A percentile compares a stretch with the other conserved stretches of the same genome.
Conservation (phyloP, 192 early-diverging fungal genomes). For the Coemansia sp. region DNA sequence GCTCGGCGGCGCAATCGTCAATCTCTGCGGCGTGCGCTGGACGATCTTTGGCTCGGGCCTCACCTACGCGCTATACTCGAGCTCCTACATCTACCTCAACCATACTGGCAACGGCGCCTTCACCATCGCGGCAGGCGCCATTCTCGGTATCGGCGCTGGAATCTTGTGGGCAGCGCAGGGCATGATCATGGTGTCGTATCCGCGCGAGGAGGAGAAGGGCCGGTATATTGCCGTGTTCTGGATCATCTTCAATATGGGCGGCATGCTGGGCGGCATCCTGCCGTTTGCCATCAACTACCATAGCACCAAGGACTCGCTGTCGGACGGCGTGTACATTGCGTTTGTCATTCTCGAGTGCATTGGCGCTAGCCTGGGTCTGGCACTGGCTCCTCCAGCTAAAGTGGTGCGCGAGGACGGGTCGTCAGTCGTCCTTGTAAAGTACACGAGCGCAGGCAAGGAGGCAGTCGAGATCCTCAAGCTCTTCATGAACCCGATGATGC, state of each 20-base stretch:
- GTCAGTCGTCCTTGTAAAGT: slow-evolving; percentile 65
- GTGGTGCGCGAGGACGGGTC: slow-evolving; percentile 70
- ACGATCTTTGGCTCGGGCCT: slow-evolving; percentile 65
- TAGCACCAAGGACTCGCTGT: slow-evolving; percentile 47
- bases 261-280: slow-evolving; percentile 75
- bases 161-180: slow-evolving; percentile 74
- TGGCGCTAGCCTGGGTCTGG: slow-evolving; percentile 61
- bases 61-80: slow-evolving; percentile 71
- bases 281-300: slow-evolving; percentile 69
- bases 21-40: slow-evolving; percentile 71
- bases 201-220: slow-evolving; percentile 74
- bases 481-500: slow-evolving; percentile 68
- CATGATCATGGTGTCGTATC: slow-evolving; percentile 84
- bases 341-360: slow-evolving; percentile 76
- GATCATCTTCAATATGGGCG: slow-evolving; percentile 84
- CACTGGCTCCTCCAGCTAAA: slow-evolving; percentile 61
- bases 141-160: slow-evolving; percentile 80
- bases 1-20: slow-evolving; percentile 72
- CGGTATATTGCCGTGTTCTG: slow-evolving; percentile 83
- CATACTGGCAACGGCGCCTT: slow-evolving; percentile 61
- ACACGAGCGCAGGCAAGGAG: slow-evolving; percentile 66
- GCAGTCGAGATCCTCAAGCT: slow-evolving; percentile 60
- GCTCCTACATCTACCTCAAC: slow-evolving; percentile 68
- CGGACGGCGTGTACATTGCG: slow-evolving; percentile 71
- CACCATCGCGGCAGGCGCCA: slow-evolving; percentile 71